Evolutionary conservation across 2,329 filamentous ascomycete genomes (phyloP), one percentile per base, ranked within the genome.

Genomic region (Colletotrichum higginsianum): DNA sequence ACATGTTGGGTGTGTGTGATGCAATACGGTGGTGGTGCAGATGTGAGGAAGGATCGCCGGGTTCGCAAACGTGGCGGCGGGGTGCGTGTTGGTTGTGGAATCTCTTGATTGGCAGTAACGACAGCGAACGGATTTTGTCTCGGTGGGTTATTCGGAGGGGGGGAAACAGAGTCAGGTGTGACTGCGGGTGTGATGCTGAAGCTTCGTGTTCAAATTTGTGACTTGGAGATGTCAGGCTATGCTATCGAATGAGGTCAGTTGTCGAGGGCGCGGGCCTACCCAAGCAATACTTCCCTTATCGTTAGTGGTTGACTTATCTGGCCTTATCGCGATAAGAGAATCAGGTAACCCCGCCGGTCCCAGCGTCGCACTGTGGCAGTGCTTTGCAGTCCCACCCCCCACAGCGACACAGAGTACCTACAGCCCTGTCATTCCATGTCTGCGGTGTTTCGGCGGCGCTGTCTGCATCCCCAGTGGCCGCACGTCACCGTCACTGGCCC

Each of bases 1-100:
- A 87, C 86, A 88, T 88, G 30, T 55, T 65, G 57, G 18, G 26
- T 49, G 49, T 12, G 2, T 21, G 21, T 15, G 52, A 42, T 30
- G 44, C 21, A 21, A 8, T 47, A 50, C 42, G 68, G 56, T 50
- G 47, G 38, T 71, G 66, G 18, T 63, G 63, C 26, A 75, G 76
- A 75, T 56, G 76, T 16, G 26, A 44, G 16, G n/a, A 50, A 42
- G 55, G 47, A 9, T 21, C 7, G 42, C 16, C 18, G 8, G 18
- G 35, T 50, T 50, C 30, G 49, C 16, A 23, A 49, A 50, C 77
- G 77, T 75, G 49, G 63, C 3, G 16, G 7, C 47, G 35, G 8
- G 40, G 62, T 15, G 38, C 2, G 21, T 40, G 23, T 13, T 38
- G 44, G 44, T 4, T 13, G 18, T 30, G 3, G 5, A 8, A 18